Evolutionary conservation across 106 monocot genomes (phyloP), one percentile per base, ranked within the genome.

Genomic region (Platanthera guangdongensis): DNA sequence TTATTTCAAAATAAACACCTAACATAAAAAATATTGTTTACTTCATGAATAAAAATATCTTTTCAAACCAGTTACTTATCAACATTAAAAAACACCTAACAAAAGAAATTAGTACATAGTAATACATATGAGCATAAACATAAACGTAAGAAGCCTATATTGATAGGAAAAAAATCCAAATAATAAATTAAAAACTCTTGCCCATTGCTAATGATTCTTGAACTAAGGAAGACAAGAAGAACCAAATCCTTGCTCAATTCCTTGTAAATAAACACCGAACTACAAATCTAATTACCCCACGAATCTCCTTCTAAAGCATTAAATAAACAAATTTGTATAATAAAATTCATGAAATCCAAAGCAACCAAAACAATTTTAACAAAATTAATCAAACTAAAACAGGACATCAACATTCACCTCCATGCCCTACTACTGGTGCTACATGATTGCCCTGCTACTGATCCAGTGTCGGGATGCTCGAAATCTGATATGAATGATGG

Each of bases 361-460:
- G 4, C 13, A 69, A 22, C 47, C 72, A 50, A 72, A 1, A 50
- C 19, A 72, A 19, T 16, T n/a, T n/a, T 11, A 47, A 46, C 14
- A 46, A 3, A 12, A 16, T 47, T 50, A 72, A 72, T 19, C 72
- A 50, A 72, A 8, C 21, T 19, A 7, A 51, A 50, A 72, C 72
- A 72, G 21, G 18, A 72, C 49, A 21, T 15, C 9, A 48, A 49
- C 64, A 62, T 78, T 74, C 74, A 83, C 83, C 83, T 83, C 78
- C 78, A 75, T 64, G 52, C n/a, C 70, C 74, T 53, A 32, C 21
- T 55, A 39, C 13, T 32, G 63, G 25, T 9, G 60, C n/a, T 71
- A 60, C 81, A 62, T 9, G 72, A 45, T 7, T 51, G 21, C 8
- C 50, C 52, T 1, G 48, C 50, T 53, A n/a, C 13, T 15, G 50